Percentiles rank a stretch among this genome's conserved stretches.
Conservation (phyloP, 257 asterid genomes). For the Linaria vulgaris region DNA sequence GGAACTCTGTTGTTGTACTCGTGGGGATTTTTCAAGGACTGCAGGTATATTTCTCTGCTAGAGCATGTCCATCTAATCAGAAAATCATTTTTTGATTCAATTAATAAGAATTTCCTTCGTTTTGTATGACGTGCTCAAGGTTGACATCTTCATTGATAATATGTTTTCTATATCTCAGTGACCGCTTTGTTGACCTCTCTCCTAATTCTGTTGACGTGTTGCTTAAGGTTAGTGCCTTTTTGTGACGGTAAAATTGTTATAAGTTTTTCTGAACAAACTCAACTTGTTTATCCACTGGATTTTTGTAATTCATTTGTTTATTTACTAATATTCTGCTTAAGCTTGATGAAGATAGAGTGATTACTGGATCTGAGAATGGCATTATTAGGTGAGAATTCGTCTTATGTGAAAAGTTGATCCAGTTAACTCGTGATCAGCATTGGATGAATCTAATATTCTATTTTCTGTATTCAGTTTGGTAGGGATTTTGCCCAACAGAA, state of each 20-base stretch:
- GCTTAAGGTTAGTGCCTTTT: conserved; percentile 62
- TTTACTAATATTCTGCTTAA: conserved; percentile 29
- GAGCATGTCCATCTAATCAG: background rate
- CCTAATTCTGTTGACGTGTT: conserved; percentile 81
- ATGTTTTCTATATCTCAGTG: conserved; percentile 47
- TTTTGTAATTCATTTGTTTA: conserved; percentile 11
- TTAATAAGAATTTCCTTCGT: conserved; percentile 1
- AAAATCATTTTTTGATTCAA: background rate
- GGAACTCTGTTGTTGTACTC: conserved; percentile 80
- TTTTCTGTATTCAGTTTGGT: conserved; percentile 57
- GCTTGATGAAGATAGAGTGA: conserved; percentile 93
- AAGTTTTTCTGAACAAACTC: conserved; percentile 3
- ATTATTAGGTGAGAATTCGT: conserved; percentile 57
- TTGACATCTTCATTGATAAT: conserved; percentile 23
- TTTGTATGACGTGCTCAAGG: conserved; percentile 21
- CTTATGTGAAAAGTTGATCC: background rate
- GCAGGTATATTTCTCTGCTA: conserved; percentile 54
- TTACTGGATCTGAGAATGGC: conserved; percentile 86
- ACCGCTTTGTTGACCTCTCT: conserved; percentile 82
- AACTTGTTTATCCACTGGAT: conserved; percentile 14
- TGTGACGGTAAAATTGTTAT: background rate
- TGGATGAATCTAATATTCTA: conserved; percentile 14
- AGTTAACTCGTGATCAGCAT: conserved; percentile 10
- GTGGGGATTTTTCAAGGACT: conserved; percentile 98
- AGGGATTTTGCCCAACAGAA: conserved; percentile 82